Conservation (phyloP, 1,284 basidiomycete species). For the Volvariella surrecta region DNA sequence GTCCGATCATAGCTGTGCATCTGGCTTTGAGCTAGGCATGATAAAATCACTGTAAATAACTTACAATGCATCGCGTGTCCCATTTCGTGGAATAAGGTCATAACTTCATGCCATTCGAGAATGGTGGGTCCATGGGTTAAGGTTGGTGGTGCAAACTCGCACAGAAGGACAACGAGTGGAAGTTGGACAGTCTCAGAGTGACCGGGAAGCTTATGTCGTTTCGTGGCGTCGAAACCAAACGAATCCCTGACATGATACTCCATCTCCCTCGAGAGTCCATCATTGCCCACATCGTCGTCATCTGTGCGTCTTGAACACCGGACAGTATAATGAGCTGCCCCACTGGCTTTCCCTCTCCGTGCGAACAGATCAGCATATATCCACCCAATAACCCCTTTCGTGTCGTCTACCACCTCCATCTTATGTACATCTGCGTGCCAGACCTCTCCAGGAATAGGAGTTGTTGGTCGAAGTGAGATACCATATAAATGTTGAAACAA, state of each 20-base stretch:
- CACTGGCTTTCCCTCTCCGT: slow-evolving; percentile 78
- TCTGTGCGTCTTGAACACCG: slow-evolving; percentile 90
- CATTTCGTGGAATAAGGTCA: slow-evolving; percentile 98
- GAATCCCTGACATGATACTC: slow-evolving; percentile 34
- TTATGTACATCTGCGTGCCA: slow-evolving; percentile 90
- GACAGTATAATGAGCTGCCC: slow-evolving; percentile 97
- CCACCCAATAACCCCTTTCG: slow-evolving; percentile 81
- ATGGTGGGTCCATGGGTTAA: slow-evolving; percentile 59
- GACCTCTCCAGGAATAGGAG: slow-evolving; percentile 68
- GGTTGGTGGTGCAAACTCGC: slow-evolving; percentile 75
- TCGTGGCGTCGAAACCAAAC: slow-evolving; percentile 49
- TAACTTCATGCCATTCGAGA: slow-evolving; percentile 90
- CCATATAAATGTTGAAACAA: slow-evolving; percentile 86
- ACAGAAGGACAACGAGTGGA: slow-evolving; percentile 87
- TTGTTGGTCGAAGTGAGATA: slow-evolving; percentile 68
- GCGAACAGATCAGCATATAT: slow-evolving; percentile 93
- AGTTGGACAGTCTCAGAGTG: slow-evolving; percentile 75
- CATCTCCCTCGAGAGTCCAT: slow-evolving; percentile 41
- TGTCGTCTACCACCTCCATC: slow-evolving; percentile 87
- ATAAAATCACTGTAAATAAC: slow-evolving; percentile 21
- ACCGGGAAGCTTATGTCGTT: slow-evolving; percentile 48
- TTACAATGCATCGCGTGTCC: slow-evolving; percentile 98
- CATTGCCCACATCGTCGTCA: slow-evolving; percentile 74
- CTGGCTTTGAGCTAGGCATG: slow-evolving; percentile 2
- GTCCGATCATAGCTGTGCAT: slow-evolving; percentile 86